These are phyloP conservation scores for Yamadazyma mexicana DNA, from an alignment of 1,139 yeast species.

Conservation along the genomic window DNA sequence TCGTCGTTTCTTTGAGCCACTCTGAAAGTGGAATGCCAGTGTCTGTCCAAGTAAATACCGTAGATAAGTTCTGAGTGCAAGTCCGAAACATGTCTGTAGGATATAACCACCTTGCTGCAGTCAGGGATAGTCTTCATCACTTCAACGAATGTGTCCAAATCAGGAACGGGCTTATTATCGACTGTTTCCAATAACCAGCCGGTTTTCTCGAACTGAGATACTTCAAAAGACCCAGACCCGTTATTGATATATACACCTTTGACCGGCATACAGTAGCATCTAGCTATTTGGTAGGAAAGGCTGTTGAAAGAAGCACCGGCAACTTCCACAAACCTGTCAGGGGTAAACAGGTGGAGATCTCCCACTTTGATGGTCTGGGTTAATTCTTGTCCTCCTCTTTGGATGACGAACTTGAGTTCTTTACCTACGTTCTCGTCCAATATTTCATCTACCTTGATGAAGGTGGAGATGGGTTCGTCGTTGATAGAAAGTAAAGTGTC, in stretches of 20 bases:
- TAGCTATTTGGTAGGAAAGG: constrained; percentile 84
- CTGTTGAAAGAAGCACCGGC: constrained; percentile 88
- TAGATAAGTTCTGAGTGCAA: constrained; percentile 70
- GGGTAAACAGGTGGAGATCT: constrained; percentile 80
- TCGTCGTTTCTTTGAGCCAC: constrained; percentile 74
- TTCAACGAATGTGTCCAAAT: constrained; percentile 71
- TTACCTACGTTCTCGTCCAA: constrained; percentile 71
- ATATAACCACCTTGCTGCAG: constrained; percentile 65
- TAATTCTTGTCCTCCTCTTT: constrained; percentile 69
- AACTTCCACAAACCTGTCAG: constrained; percentile 75
- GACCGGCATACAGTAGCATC: constrained; percentile 80
- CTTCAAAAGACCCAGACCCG: constrained; percentile 75
- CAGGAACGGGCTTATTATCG: constrained; percentile 72
- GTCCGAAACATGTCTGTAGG: constrained; percentile 79
- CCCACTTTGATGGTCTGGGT: constrained; percentile 57
- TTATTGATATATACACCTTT: constrained; percentile 79
- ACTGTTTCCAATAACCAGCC: constrained; percentile 77
- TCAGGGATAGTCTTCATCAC: constrained; percentile 82
- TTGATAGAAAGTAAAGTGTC: constrained; percentile 79
- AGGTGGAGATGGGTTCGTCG: constrained; percentile 63
- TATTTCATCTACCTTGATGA: constrained; percentile 81
- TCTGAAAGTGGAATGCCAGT: constrained; percentile 76
- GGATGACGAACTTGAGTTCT: constrained; percentile 57
- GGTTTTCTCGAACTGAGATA: constrained; percentile 56
- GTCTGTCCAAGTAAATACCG: constrained; percentile 74